Conservation (phyloP, 305 asterid genomes). For the Nicotiana rustica region DNA sequence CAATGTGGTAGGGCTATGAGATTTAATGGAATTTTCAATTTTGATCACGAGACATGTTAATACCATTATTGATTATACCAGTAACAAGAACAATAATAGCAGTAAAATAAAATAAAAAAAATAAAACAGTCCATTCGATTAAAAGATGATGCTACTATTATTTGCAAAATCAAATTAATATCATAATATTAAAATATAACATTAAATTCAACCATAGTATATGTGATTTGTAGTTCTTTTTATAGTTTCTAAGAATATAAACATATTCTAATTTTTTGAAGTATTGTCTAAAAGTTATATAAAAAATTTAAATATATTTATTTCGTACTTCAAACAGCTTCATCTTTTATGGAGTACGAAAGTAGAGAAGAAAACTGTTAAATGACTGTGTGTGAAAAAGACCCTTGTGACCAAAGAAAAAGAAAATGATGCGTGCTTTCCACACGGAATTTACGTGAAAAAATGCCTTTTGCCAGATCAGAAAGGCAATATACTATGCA, state of each 20-base stretch:
- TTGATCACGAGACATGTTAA: too few species aligned
- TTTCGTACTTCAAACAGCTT: background rate
- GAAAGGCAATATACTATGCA: slow-evolving; percentile 14
- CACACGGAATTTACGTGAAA: slow-evolving; percentile 16
- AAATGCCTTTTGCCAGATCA: slow-evolving; percentile 4
- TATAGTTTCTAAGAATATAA: background rate
- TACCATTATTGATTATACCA: too few species aligned
- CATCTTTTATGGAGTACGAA: background rate
- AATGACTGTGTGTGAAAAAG: background rate
- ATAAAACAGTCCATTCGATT: background rate
- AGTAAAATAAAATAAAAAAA: too few species aligned
- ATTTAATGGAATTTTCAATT: too few species aligned
- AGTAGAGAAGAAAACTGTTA: background rate
- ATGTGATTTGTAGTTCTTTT: background rate
- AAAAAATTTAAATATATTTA: background rate
- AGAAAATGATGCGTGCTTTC: background rate
- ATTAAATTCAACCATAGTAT: background rate
- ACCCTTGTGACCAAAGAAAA: slow-evolving; percentile 24
- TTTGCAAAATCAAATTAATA: background rate
- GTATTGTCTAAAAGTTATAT: background rate
- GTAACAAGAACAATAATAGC: too few species aligned
- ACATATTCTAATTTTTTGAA: background rate
- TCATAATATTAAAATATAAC: background rate
- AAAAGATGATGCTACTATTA: background rate
- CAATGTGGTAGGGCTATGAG: too few species aligned